phyloP scores from a whole-genome alignment of 1,284 basidiomycete genomes.

The Meira nashicola region DNA sequence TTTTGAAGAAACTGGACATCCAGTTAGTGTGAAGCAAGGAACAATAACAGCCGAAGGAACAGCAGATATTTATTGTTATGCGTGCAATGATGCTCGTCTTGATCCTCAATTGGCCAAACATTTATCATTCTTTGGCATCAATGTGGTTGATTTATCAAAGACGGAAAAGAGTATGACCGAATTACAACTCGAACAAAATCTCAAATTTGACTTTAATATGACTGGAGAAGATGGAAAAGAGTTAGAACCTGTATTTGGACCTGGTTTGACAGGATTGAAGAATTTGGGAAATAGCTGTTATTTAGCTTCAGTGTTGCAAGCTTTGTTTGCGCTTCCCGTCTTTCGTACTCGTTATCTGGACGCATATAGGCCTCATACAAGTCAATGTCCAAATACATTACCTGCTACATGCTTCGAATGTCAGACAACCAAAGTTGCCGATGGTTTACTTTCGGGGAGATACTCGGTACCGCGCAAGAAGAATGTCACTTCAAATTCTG shows the following conservation, averaged over 20 bases:
- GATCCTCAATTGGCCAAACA: slow-evolving; percentile 75
- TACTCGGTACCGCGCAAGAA: slow-evolving; percentile 67
- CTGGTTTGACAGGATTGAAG: slow-evolving; percentile 78
- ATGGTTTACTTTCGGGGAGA: slow-evolving; percentile 85
- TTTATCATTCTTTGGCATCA: slow-evolving; percentile 78
- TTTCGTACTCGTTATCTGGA: slow-evolving; percentile 73
- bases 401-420: slow-evolving; percentile 87
- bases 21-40: slow-evolving; percentile 85
- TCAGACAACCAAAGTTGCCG: slow-evolving; percentile 86
- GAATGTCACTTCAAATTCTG: not conserved
- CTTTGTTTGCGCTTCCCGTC: slow-evolving; percentile 71
- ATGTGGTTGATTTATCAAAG: slow-evolving; percentile 75
- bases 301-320: slow-evolving; percentile 89
- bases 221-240: slow-evolving; percentile 83
- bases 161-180: slow-evolving; percentile 98
- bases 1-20: slow-evolving; percentile 70
- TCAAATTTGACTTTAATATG: slow-evolving; percentile 90
- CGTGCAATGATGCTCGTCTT: slow-evolving; percentile 78
- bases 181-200: slow-evolving; percentile 93
- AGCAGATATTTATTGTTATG: slow-evolving; percentile 91
- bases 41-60: slow-evolving; percentile 93
- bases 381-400: slow-evolving; percentile 64
- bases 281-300: slow-evolving; percentile 99
- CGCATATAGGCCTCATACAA: slow-evolving; percentile 62
- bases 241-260: slow-evolving; percentile 80